Base-by-base conservation (phyloP, 371 early-diverging fungal species). In the Rhizomucor pusillus region DNA sequence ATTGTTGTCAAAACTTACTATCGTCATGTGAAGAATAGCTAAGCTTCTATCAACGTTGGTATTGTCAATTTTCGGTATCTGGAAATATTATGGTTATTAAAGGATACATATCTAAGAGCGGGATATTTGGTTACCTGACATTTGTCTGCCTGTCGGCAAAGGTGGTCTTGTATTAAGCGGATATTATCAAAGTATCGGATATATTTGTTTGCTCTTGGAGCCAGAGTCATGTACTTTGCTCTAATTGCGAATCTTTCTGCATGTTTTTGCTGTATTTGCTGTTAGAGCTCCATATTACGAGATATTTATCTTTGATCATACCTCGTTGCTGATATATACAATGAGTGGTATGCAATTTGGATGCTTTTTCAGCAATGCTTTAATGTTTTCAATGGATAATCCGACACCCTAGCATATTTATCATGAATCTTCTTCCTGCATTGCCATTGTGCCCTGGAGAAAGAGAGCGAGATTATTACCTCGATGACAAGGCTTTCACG, bases 161-260 rank as follows among this genome's bases (percentile, higher is more conserved):
- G 58, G 49, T 73, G 64, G 5, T 55, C 39, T 39, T 73, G 73
- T 33, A 73, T 73, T 16, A 63, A 37, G 7, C 73, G 63, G 24
- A 73, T 73, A 19, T 73, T 73, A 20, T 71, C 60, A 53, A 73
- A 73, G 40, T 68, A 67, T 19, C 57, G 49, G 3, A 73, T 63
- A 43, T 73, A 73, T 53, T 70, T 73, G 57, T 73, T 73, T 6
- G 56, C 33, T 23, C 64, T 45, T 0, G 73, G 73, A 19, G 67
- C 71, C 7, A 73, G 57, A 10, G 73, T 73, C 73, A 73, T 73
- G 47, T 73, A 71, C 45, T 73, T 73, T 29, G 71, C 73, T n/a
- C 73, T 61, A 5, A 73, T 67, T 16, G 73, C 73, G 44, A 73
- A 73, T 23, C 73, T 40, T 41, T 73, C 73, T 1, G 67, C 50